A percentile compares a stretch with the other conserved stretches of the same genome.
phyloP scores from a whole-genome alignment of 225 moss, liverwort and hornwort genomes.

The Thuidium tamariscinum region DNA sequence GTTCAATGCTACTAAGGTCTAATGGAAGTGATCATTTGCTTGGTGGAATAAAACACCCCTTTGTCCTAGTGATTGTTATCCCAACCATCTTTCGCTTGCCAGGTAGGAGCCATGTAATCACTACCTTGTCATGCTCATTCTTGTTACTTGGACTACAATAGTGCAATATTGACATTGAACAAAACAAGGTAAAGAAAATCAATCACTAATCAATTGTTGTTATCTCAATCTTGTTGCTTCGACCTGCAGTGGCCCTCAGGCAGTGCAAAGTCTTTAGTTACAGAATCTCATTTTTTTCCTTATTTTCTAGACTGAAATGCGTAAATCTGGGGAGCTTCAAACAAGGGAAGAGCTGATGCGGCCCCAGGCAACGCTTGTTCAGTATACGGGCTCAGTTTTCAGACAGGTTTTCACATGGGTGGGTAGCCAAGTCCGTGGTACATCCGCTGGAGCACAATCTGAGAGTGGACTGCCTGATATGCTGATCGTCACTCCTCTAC shows the following conservation, averaged over 20 bases:
- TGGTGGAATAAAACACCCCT: not conserved
- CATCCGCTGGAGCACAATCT: constrained; percentile 12
- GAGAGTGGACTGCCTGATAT: constrained; percentile 27
- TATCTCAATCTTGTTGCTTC: not conserved
- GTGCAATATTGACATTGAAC: not conserved
- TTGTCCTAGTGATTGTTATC: not conserved
- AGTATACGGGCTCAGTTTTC: constrained; percentile 51
- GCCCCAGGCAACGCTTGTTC: constrained; percentile 32
- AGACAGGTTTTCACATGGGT: constrained; percentile 60
- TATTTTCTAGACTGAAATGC: constrained; percentile 58
- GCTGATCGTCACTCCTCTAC: constrained; percentile 58
- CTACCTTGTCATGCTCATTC: not conserved
- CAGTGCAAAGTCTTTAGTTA: not conserved
- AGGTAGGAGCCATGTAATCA: not conserved
- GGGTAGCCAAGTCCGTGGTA: constrained; percentile 40
- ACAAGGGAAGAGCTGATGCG: constrained; percentile 63
- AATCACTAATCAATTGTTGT: not conserved
- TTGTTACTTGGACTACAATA: not conserved
- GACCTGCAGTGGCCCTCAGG: not conserved
- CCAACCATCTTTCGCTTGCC: not conserved
- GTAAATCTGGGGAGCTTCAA: constrained; percentile 72
- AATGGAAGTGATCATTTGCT: not conserved
- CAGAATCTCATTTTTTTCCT: not conserved
- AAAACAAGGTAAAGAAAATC: not conserved
- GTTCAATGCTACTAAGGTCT: not conserved